Base-by-base conservation (phyloP, 2,329 filamentous ascomycete genomes). In the Ophidiomyces ophidiicola region DNA sequence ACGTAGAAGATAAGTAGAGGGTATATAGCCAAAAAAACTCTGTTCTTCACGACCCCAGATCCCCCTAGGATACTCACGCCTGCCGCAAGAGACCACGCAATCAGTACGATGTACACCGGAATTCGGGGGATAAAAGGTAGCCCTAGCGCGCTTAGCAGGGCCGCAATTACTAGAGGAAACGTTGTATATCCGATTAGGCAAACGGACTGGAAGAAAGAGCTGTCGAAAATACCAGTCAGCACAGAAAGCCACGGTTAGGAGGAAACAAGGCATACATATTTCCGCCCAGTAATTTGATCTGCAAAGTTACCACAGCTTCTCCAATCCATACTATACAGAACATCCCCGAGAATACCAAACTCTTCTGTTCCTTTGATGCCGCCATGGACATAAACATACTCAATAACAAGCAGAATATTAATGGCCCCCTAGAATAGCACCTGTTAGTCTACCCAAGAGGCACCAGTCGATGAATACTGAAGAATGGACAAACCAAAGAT, bases 181-280 rank as follows among this genome's bases (percentile, higher is more conserved):
- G 98, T 75, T 1, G 90, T 98, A 63, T 98, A 98, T 32, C 90
- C 90, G 57, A 98, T 98, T 53, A 98, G 92, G 61, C 87, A 96
- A 50, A 98, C 76, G 42, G 86, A 93, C 62, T 98, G 90, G 55
- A 93, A 90, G 61, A 98, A 98, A 12, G 90, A 94, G 54, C 88
- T 96, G 36, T 12, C 21, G 14, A 24, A n/a, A 24, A 19, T 30
- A 15, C 17, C n/a, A 17, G 38, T 42, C 23, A 43, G 39, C 15
- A 53, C n/a, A 8, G 33, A 32, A 37, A 32, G 36, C 25, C 15
- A 41, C 3, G 32, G 17, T 18, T 15, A 25, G 32, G 14, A 26
- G 28, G 12, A 10, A 14, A 31, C 23, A 30, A 25, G 23, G 17
- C 25, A 63, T 68, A 96, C 88, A 98, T 94, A 67, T 90, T 94